These are phyloP conservation scores for Penicillium taxi DNA, from an alignment of 495 filamentous ascomycete species.

Conservation along the genomic window DNA sequence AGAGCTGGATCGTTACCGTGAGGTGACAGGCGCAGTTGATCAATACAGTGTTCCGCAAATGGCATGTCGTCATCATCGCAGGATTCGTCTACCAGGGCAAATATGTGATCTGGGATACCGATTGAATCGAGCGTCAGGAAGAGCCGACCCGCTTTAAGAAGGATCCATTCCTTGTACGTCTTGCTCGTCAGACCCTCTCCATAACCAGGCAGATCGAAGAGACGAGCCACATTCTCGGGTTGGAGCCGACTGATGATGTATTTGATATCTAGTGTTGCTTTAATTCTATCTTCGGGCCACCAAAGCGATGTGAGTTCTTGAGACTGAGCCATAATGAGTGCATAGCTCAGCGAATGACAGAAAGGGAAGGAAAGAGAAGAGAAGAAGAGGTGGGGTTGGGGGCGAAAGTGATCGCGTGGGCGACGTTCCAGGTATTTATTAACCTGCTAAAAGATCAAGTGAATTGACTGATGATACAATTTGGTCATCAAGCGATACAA, in stretches of 20 bases:
- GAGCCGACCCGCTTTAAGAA: conserved; percentile 65
- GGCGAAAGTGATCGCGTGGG: too few relatives aligned
- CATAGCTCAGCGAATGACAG: conserved; percentile 11
- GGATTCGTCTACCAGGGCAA: conserved; percentile 74
- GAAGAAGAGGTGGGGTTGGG: too few relatives aligned
- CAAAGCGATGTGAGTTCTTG: conserved; percentile 45
- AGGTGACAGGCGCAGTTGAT: conserved; percentile 55
- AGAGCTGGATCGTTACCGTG: conserved; percentile 49
- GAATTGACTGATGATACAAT: not conserved
- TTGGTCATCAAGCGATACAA: too few relatives aligned
- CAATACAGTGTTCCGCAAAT: conserved; percentile 61
- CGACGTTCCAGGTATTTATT: too few relatives aligned
- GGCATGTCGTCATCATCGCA: conserved; percentile 88
- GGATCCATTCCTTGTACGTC: conserved; percentile 90
- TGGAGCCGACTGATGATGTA: conserved; percentile 61
- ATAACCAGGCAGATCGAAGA: conserved; percentile 67
- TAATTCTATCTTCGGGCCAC: conserved; percentile 76
- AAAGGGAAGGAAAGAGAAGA: not conserved
- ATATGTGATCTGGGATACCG: conserved; percentile 76
- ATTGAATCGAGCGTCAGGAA: conserved; percentile 79
- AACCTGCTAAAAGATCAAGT: too few relatives aligned
- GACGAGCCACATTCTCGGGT: conserved; percentile 53
- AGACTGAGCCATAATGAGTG: conserved; percentile 22
- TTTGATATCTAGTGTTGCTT: conserved; percentile 59
- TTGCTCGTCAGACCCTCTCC: conserved; percentile 85